Conservation (phyloP, 2,329 filamentous ascomycete species). For the Neocucurbitaria cava region DNA sequence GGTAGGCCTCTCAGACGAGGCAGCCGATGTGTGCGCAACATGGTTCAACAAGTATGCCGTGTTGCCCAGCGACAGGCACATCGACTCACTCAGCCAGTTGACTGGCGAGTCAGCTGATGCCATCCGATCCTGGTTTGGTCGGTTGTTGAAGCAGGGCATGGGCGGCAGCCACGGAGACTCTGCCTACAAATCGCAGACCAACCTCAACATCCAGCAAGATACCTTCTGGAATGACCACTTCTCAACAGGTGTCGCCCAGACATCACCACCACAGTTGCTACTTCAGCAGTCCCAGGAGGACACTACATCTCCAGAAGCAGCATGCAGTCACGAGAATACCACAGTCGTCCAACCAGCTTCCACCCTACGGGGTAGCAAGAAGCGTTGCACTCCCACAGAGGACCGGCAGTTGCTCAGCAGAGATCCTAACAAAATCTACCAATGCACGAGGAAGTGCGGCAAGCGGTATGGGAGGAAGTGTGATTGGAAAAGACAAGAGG, state of each 20-base stretch:
- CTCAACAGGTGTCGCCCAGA: conserved; percentile 19
- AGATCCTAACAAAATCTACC: conserved; percentile 47
- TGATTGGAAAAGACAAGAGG: conserved; percentile 50
- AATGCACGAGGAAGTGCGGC: conserved; percentile 48
- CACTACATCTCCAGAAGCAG: conserved; percentile 19
- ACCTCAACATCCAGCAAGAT: conserved; percentile 31
- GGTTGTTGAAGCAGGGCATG: conserved; percentile 46
- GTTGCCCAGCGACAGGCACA: conserved; percentile 45
- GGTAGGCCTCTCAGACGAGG: conserved; percentile 44
- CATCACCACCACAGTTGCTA: conserved; percentile 16
- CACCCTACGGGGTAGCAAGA: conserved; percentile 39
- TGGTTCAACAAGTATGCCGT: conserved; percentile 50
- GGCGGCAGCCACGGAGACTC: conserved; percentile 34
- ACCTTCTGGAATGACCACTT: conserved; percentile 29
- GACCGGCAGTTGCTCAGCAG: conserved; percentile 36
- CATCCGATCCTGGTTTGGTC: conserved; percentile 47
- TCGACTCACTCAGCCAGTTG: conserved; percentile 46
- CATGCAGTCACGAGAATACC: conserved; percentile 25
- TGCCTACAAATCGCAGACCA: conserved; percentile 48
- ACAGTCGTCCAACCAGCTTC: conserved; percentile 18
- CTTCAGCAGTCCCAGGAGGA: conserved; percentile 10
- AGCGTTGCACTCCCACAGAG: conserved; percentile 44
- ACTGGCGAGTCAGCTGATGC: conserved; percentile 42
- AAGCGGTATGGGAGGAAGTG: conserved; percentile 49
- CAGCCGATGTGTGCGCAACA: conserved; percentile 46